These are phyloP conservation scores for Rhodotorula mucilaginosa DNA, from an alignment of 1,284 basidiomycete species.

Conservation along the genomic window DNA sequence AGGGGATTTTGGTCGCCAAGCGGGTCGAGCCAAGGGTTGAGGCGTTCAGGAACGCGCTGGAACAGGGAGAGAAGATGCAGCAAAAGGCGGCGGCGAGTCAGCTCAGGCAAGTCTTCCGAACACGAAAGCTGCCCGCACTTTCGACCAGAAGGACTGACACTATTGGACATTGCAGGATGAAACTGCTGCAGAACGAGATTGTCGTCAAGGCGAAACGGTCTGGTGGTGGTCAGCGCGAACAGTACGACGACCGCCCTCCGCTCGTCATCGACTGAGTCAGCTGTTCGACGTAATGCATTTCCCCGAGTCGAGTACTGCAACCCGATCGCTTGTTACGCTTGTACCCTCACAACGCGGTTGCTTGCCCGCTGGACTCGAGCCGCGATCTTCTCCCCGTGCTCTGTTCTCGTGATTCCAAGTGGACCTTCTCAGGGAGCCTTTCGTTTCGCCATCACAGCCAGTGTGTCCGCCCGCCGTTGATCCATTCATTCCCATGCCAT, in stretches of 20 bases:
- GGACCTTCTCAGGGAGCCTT: too few relatives aligned
- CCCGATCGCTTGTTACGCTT: too few relatives aligned
- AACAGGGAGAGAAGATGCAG: slow-evolving; percentile 66
- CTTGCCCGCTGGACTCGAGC: too few relatives aligned
- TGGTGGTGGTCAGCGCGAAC: neutral
- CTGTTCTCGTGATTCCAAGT: too few relatives aligned
- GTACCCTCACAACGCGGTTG: too few relatives aligned
- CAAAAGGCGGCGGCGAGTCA: slow-evolving; percentile 69
- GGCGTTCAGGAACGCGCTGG: slow-evolving; percentile 65
- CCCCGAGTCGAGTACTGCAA: too few relatives aligned
- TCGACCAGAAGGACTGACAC: neutral
- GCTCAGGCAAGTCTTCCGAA: slow-evolving; percentile 59
- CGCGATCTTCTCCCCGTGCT: too few relatives aligned
- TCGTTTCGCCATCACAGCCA: too few relatives aligned
- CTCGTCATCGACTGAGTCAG: too few relatives aligned
- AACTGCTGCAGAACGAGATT: slow-evolving; percentile 33
- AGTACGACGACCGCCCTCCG: slow-evolving; percentile 1
- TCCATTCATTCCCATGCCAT: too few relatives aligned
- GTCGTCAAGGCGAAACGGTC: slow-evolving; percentile 30
- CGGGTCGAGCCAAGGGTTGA: slow-evolving; percentile 22
- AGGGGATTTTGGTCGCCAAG: slow-evolving; percentile 58
- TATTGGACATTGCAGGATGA: slow-evolving; percentile 12
- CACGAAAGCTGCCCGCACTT: neutral
- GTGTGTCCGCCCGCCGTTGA: too few relatives aligned
- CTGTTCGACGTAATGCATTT: too few relatives aligned